phyloP scores from a whole-genome alignment of 129 eudicot species.

The Calendula officinalis region DNA sequence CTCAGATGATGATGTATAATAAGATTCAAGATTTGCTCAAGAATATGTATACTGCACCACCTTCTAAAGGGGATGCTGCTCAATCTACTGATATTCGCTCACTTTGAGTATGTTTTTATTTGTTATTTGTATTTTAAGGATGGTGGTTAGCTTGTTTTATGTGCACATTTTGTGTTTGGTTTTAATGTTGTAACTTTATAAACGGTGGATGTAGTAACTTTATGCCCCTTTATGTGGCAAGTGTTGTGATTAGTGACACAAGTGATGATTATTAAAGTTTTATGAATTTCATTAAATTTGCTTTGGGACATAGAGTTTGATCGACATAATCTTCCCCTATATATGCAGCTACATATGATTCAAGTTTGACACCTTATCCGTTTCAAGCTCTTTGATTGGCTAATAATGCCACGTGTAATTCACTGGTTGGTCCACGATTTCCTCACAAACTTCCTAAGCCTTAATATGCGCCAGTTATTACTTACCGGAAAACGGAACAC shows the following conservation, averaged over 20 bases:
- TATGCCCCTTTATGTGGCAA: not conserved
- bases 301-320: too few relatives aligned
- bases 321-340: too few relatives aligned
- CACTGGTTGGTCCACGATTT: too few relatives aligned
- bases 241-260: constrained; percentile 10
- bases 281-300: too few relatives aligned
- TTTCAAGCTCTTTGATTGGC: too few relatives aligned
- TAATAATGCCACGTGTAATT: too few relatives aligned
- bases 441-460: too few relatives aligned
- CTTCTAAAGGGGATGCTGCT: constrained; percentile 47
- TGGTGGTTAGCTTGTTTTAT: not conserved
- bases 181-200: not conserved
- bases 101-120: constrained; percentile 24
- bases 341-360: too few relatives aligned
- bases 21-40: constrained; percentile 70
- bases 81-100: too few relatives aligned
- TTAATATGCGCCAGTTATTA: too few relatives aligned
- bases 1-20: constrained; percentile 60
- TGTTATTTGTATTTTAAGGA: not conserved
- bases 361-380: too few relatives aligned
- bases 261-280: not conserved
- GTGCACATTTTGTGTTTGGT: not conserved
- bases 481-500: too few relatives aligned
- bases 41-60: constrained; percentile 51
- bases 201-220: not conserved